Base-by-base conservation (phyloP, 257 asterid species). In the Oldenlandia corymbosa region DNA sequence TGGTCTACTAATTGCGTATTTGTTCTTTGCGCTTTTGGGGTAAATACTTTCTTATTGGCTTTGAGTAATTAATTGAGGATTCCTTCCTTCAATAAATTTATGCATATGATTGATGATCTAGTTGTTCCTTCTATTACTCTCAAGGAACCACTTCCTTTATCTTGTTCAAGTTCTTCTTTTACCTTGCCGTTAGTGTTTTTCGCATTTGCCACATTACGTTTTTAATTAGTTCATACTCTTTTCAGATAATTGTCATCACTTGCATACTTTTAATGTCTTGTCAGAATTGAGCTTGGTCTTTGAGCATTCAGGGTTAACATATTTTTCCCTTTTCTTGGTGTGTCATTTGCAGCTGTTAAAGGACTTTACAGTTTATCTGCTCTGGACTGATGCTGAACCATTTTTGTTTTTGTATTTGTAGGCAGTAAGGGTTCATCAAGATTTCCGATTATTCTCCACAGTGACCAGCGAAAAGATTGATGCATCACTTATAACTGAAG, bases 361-460 rank as follows among this genome's bases (percentile, higher is more conserved):
- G 37, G 42, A 23, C 27, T 14, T 1, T 23, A 42, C 20, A 42
- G 54, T 30, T 60, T 67, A 48, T 65, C 39, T 58, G 26, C 65
- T 23, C 32, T 53, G 18, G 63, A 48, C 21, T 13, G 37, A 46
- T 49, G 39, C 21, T 10, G 6, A 62, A 64, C 6, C 37, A 12
- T 3, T 34, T 34, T 34, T 34, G 39, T 13, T 12, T 21, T 52
- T 43, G 20, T 45, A 58, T 68, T 16, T 81, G 82, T 93, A 92
- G 99, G 88, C 84, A 52, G 75, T 89, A 47, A 79, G 85, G 69
- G 99, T 93, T 62, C 81, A 79, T 63, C 85, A 83, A 68, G 77
- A 76, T 58, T 93, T 93, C 73, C 94, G 90, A 56, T 70, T 93
- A 34, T 87, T 89, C 80, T 85, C 97, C 68, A 93, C 99, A 0